A percentile compares a stretch with the other conserved stretches of the same genome.
Conservation (phyloP, 331 rosid genomes). For the Dryas integrifolia region DNA sequence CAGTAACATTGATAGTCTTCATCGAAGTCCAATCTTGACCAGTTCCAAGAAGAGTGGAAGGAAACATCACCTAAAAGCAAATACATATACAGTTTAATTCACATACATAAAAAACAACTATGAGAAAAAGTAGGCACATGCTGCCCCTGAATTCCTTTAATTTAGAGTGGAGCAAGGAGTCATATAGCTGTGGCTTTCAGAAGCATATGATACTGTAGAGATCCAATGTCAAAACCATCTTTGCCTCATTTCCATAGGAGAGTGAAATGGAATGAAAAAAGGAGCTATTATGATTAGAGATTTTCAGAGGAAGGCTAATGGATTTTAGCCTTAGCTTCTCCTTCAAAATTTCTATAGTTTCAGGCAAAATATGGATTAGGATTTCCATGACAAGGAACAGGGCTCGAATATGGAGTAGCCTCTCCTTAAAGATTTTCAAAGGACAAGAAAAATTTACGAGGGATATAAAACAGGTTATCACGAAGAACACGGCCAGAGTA, state of each 20-base stretch:
- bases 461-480: not conserved
- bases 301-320: too few species aligned
- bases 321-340: too few species aligned
- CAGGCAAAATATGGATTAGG: too few species aligned
- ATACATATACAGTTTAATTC: not conserved
- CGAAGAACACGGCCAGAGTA: not conserved
- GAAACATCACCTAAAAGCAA: conserved; percentile 82
- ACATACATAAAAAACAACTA: not conserved
- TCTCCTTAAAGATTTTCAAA: conserved; percentile 36
- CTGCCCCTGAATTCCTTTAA: not conserved
- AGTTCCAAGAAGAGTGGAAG: conserved; percentile 89
- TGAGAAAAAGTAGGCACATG: not conserved
- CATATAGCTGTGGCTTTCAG: not conserved
- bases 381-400: conserved; percentile 17
- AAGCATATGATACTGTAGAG: not conserved
- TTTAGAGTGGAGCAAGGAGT: not conserved
- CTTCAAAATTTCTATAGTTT: too few species aligned
- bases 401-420: conserved; percentile 20
- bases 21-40: conserved; percentile 86
- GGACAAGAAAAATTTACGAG: not conserved
- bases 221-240: not conserved
- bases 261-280: too few species aligned
- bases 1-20: conserved; percentile 96
- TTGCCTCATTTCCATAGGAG: not conserved
- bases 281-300: too few species aligned